Evolutionary conservation across 2,329 filamentous ascomycete genomes (phyloP).

Genomic region (Pseudogymnoascus sp.): DNA sequence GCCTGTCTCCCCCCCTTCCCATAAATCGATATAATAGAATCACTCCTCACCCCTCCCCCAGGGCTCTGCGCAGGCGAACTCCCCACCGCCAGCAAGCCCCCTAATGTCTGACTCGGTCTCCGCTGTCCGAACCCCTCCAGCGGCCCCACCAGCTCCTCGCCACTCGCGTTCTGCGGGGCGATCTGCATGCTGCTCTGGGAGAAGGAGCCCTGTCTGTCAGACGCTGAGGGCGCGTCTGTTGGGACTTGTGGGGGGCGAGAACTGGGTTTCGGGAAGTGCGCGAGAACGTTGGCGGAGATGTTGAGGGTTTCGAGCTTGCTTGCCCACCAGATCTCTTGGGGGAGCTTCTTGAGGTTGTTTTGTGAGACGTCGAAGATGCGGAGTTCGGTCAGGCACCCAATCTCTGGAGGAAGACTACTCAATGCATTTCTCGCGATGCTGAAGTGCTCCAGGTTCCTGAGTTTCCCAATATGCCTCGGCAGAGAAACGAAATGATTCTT

Average conservation of each 20-base stretch:
- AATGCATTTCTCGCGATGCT: constrained; percentile 91
- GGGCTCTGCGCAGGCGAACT: constrained; percentile 57
- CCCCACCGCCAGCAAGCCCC: constrained; percentile 65
- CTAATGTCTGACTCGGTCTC: constrained; percentile 78
- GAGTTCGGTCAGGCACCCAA: constrained; percentile 79
- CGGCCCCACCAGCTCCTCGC: constrained; percentile 63
- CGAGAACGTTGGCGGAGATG: constrained; percentile 87
- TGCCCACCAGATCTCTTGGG: constrained; percentile 94
- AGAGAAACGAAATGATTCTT: constrained; percentile 93
- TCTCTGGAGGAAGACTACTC: constrained; percentile 73
- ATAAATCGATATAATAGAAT: constrained; percentile 74
- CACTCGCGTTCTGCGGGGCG: constrained; percentile 57
- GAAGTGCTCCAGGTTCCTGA: constrained; percentile 79
- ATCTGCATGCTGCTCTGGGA: constrained; percentile 12
- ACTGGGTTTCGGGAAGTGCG: constrained; percentile 80
- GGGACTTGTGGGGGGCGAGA: constrained; percentile 58
- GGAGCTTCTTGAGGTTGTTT: constrained; percentile 85
- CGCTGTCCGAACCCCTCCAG: constrained; percentile 56
- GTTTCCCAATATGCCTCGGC: constrained; percentile 73
- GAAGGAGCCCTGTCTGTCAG: constrained; percentile 12
- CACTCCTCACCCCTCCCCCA: constrained; percentile 55
- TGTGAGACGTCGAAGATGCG: constrained; percentile 81
- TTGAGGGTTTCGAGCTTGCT: constrained; percentile 86
- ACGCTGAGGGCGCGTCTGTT: constrained; percentile 35
- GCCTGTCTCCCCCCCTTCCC: constrained; percentile 76